phyloP scores from a whole-genome alignment of 495 filamentous ascomycete species.

The Massariosphaeria phaeospora region DNA sequence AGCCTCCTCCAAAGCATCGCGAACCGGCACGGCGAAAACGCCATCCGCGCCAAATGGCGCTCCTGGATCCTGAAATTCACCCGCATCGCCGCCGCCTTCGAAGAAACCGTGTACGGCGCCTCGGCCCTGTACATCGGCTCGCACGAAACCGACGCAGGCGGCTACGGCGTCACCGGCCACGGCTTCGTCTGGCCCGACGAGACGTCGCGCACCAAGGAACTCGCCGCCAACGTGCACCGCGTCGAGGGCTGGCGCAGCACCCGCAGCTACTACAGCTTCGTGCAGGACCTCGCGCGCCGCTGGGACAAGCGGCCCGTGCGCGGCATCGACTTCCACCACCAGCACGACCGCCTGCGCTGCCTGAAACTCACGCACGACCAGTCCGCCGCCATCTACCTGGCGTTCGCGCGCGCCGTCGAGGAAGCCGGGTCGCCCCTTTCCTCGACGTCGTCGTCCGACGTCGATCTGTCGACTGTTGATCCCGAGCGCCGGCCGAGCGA shows the following conservation, averaged over 20 bases:
- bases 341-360: slow-evolving; percentile 81
- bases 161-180: slow-evolving; percentile 67
- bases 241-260: slow-evolving; percentile 97
- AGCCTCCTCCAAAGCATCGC: slow-evolving; percentile 75
- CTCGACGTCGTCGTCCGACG: slow-evolving; percentile 20
- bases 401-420: slow-evolving; percentile 67
- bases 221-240: slow-evolving; percentile 80
- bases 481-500: slow-evolving; percentile 6
- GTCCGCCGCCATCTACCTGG: slow-evolving; percentile 72
- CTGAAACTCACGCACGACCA: slow-evolving; percentile 67
- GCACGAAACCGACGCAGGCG: slow-evolving; percentile 57
- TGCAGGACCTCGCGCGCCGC: slow-evolving; percentile 67
- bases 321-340: slow-evolving; percentile 78
- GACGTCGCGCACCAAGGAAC: slow-evolving; percentile 68
- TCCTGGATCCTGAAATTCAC: slow-evolving; percentile 88
- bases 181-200: slow-evolving; percentile 95
- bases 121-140: slow-evolving; percentile 81
- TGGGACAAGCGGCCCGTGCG: slow-evolving; percentile 71
- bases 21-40: slow-evolving; percentile 81
- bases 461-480: not conserved
- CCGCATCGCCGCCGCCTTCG: slow-evolving; percentile 85
- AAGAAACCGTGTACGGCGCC: slow-evolving; percentile 89
- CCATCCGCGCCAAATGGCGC: slow-evolving; percentile 83
- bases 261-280: slow-evolving; percentile 88
- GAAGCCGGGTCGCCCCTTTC: slow-evolving; percentile 40